Evolutionary conservation across 208 protist genomes (phyloP), one percentile per base, ranked within the genome.

Genomic region (Trypanosoma cruzi): DNA sequence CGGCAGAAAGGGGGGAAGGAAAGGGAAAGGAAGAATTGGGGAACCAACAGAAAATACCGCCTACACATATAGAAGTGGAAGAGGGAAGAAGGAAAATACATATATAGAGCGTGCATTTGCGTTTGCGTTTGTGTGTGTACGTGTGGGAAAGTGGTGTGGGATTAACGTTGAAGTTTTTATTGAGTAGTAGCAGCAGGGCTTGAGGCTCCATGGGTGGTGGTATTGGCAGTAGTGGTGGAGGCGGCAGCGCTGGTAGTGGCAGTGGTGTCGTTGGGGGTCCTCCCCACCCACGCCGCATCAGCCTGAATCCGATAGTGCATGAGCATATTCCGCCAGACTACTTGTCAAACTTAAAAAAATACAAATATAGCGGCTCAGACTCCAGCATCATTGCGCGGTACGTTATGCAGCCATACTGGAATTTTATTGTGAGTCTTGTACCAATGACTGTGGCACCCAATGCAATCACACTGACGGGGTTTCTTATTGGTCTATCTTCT

Each of bases 401-500:
- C 55, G 72, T 97, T 16, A 71, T 96, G 58, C 79, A 93, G 68
- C 83, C 69, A 4, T 97, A 92, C 73, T 97, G 93, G 90, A 94
- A 89, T 64, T 95, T 87, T 61, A 76, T 93, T 29, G 79, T 97
- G 29, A 85, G 68, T 31, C 73, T 96, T 57, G 75, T 97, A 4
- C 93, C 93, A 42, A 90, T 93, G 89, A 90, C 73, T n/a, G 73
- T 97, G 5, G 90, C 93, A 11, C 90, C 93, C 1, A 97, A 97
- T 78, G 40, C 80, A 26, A 86, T 97, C 67, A 97, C 93, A 22
- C 79, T 97, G 20, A 84, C 79, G 10, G 93, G 93, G 0, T 94
- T 96, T 75, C 36, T 89, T 20, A 71, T 93, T 29, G 84, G 87
- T 50, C 71, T 92, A 48, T 92, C 86, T n/a, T 88, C 85, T 31